These are phyloP conservation scores for Exserohilum turcica DNA, from an alignment of 2,329 filamentous ascomycete species.

Conservation along the genomic window DNA sequence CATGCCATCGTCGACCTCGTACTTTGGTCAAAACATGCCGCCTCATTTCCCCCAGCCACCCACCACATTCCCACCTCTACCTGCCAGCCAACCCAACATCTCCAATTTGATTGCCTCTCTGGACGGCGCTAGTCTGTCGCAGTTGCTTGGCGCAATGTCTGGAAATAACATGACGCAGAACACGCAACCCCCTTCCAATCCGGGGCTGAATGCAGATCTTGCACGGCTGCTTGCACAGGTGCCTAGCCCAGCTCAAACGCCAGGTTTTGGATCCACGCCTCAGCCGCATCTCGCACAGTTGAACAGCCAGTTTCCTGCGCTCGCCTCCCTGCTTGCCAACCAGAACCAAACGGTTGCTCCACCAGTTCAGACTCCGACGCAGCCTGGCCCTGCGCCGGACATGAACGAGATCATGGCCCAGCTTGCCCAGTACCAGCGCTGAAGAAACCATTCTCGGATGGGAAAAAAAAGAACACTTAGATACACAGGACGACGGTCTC, in stretches of 20 bases:
- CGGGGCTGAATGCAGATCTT: slow-evolving; percentile 43
- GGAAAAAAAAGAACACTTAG: slow-evolving; percentile 2
- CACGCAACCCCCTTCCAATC: slow-evolving; percentile 45
- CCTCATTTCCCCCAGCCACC: slow-evolving; percentile 41
- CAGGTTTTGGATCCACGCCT: slow-evolving; percentile 26
- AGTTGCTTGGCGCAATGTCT: slow-evolving; percentile 66
- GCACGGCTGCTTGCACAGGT: slow-evolving; percentile 47
- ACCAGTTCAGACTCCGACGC: slow-evolving; percentile 38
- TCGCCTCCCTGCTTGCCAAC: slow-evolving; percentile 38
- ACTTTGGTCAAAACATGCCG: slow-evolving; percentile 39
- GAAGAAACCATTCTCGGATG: slow-evolving; percentile 4
- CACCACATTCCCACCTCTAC: slow-evolving; percentile 45
- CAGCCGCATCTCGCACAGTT: slow-evolving; percentile 32
- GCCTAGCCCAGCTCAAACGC: slow-evolving; percentile 32
- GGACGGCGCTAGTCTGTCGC: slow-evolving; percentile 72
- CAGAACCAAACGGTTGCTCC: slow-evolving; percentile 33
- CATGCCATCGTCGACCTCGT: slow-evolving; percentile 40
- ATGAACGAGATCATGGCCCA: slow-evolving; percentile 79
- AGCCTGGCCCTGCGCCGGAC: slow-evolving; percentile 43
- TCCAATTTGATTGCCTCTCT: slow-evolving; percentile 69
- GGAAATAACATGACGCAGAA: slow-evolving; percentile 45
- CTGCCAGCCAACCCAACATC: slow-evolving; percentile 55
- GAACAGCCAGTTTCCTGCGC: slow-evolving; percentile 38
- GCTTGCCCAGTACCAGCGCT: slow-evolving; percentile 67
- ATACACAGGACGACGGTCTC: slow-evolving; percentile 7